Conservation (phyloP, 1,139 yeast genomes). For the Kluyveromyces marxianus region DNA sequence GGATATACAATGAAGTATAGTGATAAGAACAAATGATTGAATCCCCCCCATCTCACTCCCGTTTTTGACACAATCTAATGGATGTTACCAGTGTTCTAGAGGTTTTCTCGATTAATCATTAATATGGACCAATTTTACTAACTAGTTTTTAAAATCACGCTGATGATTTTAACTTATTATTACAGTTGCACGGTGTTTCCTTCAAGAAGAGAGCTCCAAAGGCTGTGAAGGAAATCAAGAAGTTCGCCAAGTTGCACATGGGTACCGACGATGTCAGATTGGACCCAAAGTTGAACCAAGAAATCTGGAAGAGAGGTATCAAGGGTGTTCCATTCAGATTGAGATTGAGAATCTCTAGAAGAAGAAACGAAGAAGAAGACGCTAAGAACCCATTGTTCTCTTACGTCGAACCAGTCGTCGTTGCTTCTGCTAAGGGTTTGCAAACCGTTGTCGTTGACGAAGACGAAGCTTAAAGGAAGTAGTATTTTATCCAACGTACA, state of each 20-base stretch:
- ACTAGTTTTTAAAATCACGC: not conserved
- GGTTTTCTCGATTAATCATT: not conserved
- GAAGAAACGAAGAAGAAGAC: slow-evolving; percentile 99
- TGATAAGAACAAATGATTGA: no score
- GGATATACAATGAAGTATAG: not conserved
- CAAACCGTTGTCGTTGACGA: slow-evolving; percentile 96
- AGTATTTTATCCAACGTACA: slow-evolving; percentile 14
- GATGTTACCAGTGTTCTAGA: not conserved
- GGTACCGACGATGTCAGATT: slow-evolving; percentile 99
- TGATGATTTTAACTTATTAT: slow-evolving; percentile 11
- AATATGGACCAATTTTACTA: not conserved
- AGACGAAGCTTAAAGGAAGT: slow-evolving; percentile 52
- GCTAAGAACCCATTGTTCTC: slow-evolving; percentile 98
- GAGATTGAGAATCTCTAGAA: slow-evolving; percentile 99
- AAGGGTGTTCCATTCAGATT: slow-evolving; percentile 98
- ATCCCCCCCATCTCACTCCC: not conserved
- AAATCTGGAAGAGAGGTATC: slow-evolving; percentile 99
- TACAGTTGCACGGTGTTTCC: slow-evolving; percentile 89
- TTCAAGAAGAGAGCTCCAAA: slow-evolving; percentile 99
- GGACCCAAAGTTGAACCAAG: slow-evolving; percentile 98
- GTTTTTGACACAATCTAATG: no score
- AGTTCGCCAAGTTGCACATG: slow-evolving; percentile 97
- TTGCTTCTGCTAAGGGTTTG: slow-evolving; percentile 94
- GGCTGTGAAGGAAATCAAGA: slow-evolving; percentile 98
- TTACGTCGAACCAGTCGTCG: slow-evolving; percentile 94